phyloP scores from a whole-genome alignment of 495 filamentous ascomycete species.

The Lasiosphaeria hispida region DNA sequence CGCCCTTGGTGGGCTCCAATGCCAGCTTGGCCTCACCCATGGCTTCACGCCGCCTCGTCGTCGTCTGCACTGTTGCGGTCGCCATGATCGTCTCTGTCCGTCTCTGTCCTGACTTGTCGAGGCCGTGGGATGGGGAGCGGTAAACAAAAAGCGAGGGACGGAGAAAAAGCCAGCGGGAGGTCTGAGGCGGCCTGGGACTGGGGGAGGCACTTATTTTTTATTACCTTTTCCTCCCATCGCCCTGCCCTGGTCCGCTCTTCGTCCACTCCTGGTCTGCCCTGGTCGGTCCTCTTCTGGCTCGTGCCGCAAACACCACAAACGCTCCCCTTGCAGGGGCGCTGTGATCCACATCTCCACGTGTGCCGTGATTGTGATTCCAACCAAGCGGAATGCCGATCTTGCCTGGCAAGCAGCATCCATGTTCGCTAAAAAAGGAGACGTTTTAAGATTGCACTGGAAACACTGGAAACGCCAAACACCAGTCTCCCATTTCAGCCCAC shows the following conservation, averaged over 20 bases:
- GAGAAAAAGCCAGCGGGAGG: background rate
- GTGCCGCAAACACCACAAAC: background rate
- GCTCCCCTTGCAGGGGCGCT: background rate
- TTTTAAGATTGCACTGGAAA: slow-evolving; percentile 6
- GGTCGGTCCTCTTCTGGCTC: background rate
- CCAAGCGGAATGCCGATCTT: slow-evolving; percentile 12
- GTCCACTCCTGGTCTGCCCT: background rate
- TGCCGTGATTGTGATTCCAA: slow-evolving; percentile 1
- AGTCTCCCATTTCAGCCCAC: too few relatives aligned
- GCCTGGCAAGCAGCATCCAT: slow-evolving; percentile 6
- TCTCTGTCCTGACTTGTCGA: background rate
- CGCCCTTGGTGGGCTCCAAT: slow-evolving; percentile 59
- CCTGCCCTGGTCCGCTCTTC: background rate
- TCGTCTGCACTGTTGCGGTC: slow-evolving; percentile 13
- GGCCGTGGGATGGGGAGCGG: background rate
- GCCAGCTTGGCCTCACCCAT: slow-evolving; percentile 49
- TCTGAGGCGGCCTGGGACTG: background rate
- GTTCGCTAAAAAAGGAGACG: background rate
- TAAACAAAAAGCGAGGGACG: background rate
- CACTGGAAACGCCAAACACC: background rate
- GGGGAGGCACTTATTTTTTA: background rate
- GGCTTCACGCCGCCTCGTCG: slow-evolving; percentile 19
- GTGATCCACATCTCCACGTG: background rate
- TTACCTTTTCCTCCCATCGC: background rate
- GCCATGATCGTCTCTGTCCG: background rate